These are phyloP conservation scores for Bisporella sp. DNA, from an alignment of 2,329 filamentous ascomycete genomes.

Conservation along the genomic window DNA sequence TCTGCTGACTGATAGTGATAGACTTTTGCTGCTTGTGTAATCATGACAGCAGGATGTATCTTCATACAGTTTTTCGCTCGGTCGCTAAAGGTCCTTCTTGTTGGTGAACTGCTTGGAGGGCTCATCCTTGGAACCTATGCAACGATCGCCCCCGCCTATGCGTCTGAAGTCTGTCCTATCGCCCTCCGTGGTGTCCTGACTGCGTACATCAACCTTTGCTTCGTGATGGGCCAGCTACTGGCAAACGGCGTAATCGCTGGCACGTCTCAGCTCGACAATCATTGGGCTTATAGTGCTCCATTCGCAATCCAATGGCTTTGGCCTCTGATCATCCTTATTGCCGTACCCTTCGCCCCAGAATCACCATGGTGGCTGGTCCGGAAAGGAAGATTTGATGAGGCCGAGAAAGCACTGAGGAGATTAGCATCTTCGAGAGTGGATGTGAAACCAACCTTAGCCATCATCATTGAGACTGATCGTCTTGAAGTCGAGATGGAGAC, in stretches of 20 bases:
- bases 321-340: slow-evolving; percentile 38
- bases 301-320: slow-evolving; percentile 46
- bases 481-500: slow-evolving; percentile 39
- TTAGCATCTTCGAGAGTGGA: slow-evolving; percentile 25
- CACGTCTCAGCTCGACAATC: slow-evolving; percentile 7
- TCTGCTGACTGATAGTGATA: not conserved
- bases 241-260: slow-evolving; percentile 38
- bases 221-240: slow-evolving; percentile 41
- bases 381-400: slow-evolving; percentile 35
- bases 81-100: slow-evolving; percentile 8
- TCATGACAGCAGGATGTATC: not conserved
- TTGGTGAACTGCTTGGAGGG: slow-evolving; percentile 29
- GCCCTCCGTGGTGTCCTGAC: slow-evolving; percentile 43
- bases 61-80: slow-evolving; percentile 18
- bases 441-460: slow-evolving; percentile 38
- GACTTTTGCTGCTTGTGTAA: not conserved
- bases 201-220: slow-evolving; percentile 46
- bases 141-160: slow-evolving; percentile 29
- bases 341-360: slow-evolving; percentile 40
- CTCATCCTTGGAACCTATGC: slow-evolving; percentile 43
- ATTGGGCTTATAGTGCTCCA: slow-evolving; percentile 22
- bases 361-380: slow-evolving; percentile 44
- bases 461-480: slow-evolving; percentile 49
- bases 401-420: slow-evolving; percentile 21
- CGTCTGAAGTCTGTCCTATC: slow-evolving; percentile 44